phyloP scores from a whole-genome alignment of 225 moss, liverwort and hornwort genomes.

The Sphagnum contortum region DNA sequence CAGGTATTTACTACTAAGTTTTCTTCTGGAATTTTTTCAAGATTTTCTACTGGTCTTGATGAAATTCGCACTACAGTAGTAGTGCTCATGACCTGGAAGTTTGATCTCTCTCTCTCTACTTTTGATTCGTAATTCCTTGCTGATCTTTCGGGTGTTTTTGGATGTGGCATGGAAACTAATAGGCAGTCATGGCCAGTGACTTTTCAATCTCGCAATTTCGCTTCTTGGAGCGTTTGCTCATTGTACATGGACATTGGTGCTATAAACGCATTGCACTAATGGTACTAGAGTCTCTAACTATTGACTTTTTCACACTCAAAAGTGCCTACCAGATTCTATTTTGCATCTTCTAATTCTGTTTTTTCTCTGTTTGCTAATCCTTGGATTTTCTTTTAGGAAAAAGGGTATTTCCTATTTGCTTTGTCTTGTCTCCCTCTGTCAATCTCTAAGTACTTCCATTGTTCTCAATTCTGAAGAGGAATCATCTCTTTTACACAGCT shows the following conservation, averaged over 20 bases:
- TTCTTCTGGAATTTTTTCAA: neutral
- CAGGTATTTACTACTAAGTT: constrained; percentile 31
- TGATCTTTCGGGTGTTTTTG: too few species aligned
- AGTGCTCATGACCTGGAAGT: neutral
- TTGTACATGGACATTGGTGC: constrained; percentile 98
- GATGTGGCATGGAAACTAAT: constrained; percentile 3
- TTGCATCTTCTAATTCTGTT: too few species aligned
- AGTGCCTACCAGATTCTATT: too few species aligned
- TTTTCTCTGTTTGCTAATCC: too few species aligned
- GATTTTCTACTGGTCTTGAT: neutral
- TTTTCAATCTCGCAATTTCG: constrained; percentile 96
- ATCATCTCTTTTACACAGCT: neutral
- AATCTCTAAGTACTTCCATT: neutral
- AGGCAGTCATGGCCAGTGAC: constrained; percentile 99
- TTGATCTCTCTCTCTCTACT: too few species aligned
- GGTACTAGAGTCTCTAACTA: constrained; percentile 19
- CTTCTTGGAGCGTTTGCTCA: constrained; percentile 86
- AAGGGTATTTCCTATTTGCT: too few species aligned
- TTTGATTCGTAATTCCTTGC: neutral
- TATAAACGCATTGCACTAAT: constrained; percentile 98
- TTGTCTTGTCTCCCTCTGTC: neutral
- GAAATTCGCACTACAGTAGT: neutral
- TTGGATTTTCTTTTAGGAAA: too few species aligned
- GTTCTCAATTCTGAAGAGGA: too few species aligned
- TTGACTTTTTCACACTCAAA: too few species aligned